phyloP scores from a whole-genome alignment of 2,329 filamentous ascomycete species.

The Colletotrichum tofieldiae region DNA sequence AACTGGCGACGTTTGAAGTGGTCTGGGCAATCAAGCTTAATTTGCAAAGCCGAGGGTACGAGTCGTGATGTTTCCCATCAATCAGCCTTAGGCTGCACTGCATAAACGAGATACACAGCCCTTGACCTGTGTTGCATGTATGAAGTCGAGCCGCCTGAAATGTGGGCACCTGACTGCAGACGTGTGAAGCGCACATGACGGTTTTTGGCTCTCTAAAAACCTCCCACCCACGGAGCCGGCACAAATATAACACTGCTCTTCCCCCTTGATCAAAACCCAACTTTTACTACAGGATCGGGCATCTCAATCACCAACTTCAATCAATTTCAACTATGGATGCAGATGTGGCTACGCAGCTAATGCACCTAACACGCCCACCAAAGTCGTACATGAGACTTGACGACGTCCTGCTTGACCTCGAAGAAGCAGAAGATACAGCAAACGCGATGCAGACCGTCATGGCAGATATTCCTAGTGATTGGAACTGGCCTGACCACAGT shows the following conservation, averaged over 20 bases:
- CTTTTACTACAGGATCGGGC: background rate
- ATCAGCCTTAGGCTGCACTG: background rate
- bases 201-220: too few species aligned
- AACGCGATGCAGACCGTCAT: background rate
- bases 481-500: background rate
- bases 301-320: background rate
- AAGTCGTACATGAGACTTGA: background rate
- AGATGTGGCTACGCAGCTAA: background rate
- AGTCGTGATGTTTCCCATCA: background rate
- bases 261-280: too few species aligned
- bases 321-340: background rate
- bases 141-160: too few species aligned
- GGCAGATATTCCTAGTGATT: background rate
- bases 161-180: too few species aligned
- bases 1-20: background rate
- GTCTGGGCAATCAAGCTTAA: background rate
- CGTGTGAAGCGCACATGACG: too few species aligned
- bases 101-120: too few species aligned
- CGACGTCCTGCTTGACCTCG: background rate
- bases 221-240: too few species aligned
- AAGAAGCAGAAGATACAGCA: background rate
- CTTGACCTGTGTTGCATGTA: too few species aligned
- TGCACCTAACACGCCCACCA: background rate
- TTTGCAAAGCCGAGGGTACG: background rate
- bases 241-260: too few species aligned